Evolutionary conservation across 441 rosid species (phyloP), one percentile per base, ranked within the genome.

Genomic region (Manihot esculenta): DNA sequence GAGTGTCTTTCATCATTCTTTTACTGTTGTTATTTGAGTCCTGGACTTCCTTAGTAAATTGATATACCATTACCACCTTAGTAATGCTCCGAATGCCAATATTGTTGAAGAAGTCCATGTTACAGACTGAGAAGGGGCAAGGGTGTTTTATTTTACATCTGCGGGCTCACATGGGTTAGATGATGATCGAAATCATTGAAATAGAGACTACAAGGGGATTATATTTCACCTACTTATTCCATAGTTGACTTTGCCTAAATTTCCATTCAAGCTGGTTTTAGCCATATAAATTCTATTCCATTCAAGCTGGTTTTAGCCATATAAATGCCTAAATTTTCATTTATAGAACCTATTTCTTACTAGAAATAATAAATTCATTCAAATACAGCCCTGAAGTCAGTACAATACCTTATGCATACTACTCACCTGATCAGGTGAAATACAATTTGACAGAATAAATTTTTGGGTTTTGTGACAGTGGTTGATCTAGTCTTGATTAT

Each of bases 401-500:
- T 35, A 35, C 10, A 21, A 20, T 6, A 13, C 11, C 6, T 20
- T 35, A 21, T 41, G 53, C 38, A 30, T 56, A 26, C 11, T 47
- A 10, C 8, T 20, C 24, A 24, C 7, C 17, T 24, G 11, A 38
- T 30, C 54, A 42, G 66, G 21, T 44, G 44, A 66, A 59, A 30
- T 60, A 21, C 3, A 42, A 23, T 50, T 35, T 66, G 55, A 60
- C 56, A 54, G 55, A 30, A 24, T 48, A 27, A 3, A n/a, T 18
- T 17, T 57, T 30, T 67, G 47, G 30, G 66, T 33, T 58, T 6
- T 81, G 47, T 72, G 63, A 74, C 87, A 95, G 99, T 72, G 84
- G 96, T 95, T 63, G 98, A 95, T 86, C 87, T 95, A 62, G 94
- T 93, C 79, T 78, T 95, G 87, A 95, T 95, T 77, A 95, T 95